phyloP scores from a whole-genome alignment of 495 filamentous ascomycete species.

The Pyrenula massariospora region DNA sequence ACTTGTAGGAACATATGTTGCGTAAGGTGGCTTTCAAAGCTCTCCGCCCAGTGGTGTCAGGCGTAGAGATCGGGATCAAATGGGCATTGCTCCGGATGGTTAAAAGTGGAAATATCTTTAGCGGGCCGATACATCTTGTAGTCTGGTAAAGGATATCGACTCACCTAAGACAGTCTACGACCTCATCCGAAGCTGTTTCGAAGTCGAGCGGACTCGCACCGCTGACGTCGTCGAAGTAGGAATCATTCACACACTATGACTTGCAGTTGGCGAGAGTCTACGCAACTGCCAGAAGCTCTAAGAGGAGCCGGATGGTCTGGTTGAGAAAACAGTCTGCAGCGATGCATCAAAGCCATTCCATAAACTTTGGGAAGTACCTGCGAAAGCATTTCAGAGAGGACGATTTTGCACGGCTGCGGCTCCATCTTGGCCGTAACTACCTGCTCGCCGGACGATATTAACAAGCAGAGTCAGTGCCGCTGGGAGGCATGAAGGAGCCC shows the following conservation, averaged over 20 bases:
- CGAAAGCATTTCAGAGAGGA: neutral
- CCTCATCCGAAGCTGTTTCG: neutral
- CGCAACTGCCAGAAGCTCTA: neutral
- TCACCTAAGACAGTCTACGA: neutral
- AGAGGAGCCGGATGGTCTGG: neutral
- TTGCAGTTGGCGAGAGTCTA: neutral
- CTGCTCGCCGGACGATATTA: constrained; percentile 4
- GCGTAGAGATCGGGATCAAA: too few species aligned
- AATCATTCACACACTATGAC: neutral
- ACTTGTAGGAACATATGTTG: too few species aligned
- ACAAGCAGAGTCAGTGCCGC: constrained; percentile 6
- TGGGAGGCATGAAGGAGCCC: constrained; percentile 5
- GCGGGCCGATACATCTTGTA: too few species aligned
- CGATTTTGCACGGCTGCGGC: neutral
- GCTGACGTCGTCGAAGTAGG: neutral
- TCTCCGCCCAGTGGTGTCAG: too few species aligned
- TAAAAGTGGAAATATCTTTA: too few species aligned
- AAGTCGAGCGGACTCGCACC: neutral
- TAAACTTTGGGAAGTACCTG: neutral
- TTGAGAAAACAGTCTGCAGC: neutral
- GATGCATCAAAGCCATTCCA: neutral
- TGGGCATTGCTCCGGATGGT: too few species aligned
- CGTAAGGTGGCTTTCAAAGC: too few species aligned
- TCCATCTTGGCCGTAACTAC: constrained; percentile 8
- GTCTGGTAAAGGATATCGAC: constrained; percentile 5